These are phyloP conservation scores for Bipolaris gigantea DNA, from an alignment of 2,329 filamentous ascomycete species.

Conservation along the genomic window DNA sequence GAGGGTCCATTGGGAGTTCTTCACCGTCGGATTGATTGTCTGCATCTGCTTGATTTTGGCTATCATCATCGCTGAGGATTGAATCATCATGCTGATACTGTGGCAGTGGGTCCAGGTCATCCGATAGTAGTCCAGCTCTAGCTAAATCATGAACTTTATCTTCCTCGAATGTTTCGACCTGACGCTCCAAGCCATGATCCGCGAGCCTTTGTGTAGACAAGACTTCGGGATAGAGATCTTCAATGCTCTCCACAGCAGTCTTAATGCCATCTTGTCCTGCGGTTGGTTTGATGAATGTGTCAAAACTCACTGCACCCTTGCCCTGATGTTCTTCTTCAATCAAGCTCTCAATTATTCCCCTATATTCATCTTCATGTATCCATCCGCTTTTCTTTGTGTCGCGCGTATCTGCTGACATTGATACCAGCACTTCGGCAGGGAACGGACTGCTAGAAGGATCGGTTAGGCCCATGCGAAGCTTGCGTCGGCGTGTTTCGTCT, in stretches of 20 bases:
- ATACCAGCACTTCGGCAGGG: constrained; percentile 75
- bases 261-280: constrained; percentile 64
- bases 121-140: neutral
- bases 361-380: constrained; percentile 89
- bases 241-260: constrained; percentile 79
- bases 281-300: constrained; percentile 62
- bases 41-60: constrained; percentile 31
- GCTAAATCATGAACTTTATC: neutral
- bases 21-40: constrained; percentile 24
- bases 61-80: constrained; percentile 14
- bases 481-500: constrained; percentile 81
- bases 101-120: neutral
- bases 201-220: constrained; percentile 43
- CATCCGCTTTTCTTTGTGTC: constrained; percentile 75
- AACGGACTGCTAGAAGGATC: constrained; percentile 74
- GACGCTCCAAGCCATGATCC: constrained; percentile 9
- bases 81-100: constrained; percentile 8
- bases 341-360: constrained; percentile 64
- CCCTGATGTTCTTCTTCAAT: constrained; percentile 64
- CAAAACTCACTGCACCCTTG: constrained; percentile 58
- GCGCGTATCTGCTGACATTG: constrained; percentile 83
- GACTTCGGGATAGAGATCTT: constrained; percentile 78
- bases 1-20: constrained; percentile 34
- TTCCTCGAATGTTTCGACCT: neutral
- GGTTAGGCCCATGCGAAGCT: constrained; percentile 66